Base-by-base conservation (phyloP, 2,329 filamentous ascomycete species). In the Scytalidium lignicola region DNA sequence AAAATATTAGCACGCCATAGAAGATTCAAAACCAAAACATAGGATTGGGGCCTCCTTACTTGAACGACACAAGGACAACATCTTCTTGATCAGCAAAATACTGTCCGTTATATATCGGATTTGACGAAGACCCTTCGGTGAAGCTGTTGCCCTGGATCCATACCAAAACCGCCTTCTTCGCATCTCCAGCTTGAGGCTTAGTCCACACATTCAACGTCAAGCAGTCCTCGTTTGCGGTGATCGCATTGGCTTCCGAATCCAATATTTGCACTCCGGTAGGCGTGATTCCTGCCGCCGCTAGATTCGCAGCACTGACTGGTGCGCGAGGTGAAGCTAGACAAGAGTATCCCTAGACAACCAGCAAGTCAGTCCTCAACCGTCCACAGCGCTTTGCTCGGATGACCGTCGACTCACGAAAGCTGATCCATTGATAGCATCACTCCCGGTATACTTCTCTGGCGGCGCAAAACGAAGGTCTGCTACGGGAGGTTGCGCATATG, bases 131-230 rank as follows among this genome's bases (percentile, higher is more conserved):
- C 48, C 72, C 71, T 40, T 60, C 61, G 2, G 54, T 59, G 47
- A 71, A 74, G 0, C 62, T 69, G 10, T 73, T 72, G 3, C 72
- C 72, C 43, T 70, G 65, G 7, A 74, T 66, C 67, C 70, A 75
- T 17, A 74, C 62, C 32, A 74, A 52, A 18, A 74, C 72, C 3
- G 73, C 62, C 41, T 70, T 73, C 41, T 65, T 62, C 19, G 50
- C 45, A 2, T 61, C 61, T 6, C 62, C 58, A 2, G 55, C 57
- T 39, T 65, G 58, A n/a, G 63, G 55, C 22, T 64, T 62, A 18
- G 66, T 58, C 69, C 67, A 71, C 8, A 71, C 57, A 48, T 72
- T 70, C 22, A 71, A 47, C 2, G 62, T 63, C 3, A 71, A 50
- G 45, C 67, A 71, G 48, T 71, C 69, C 47, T 71, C 68, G 45